phyloP scores from a whole-genome alignment of 768 basidiomycete genomes.

The Paxillus involutus region DNA sequence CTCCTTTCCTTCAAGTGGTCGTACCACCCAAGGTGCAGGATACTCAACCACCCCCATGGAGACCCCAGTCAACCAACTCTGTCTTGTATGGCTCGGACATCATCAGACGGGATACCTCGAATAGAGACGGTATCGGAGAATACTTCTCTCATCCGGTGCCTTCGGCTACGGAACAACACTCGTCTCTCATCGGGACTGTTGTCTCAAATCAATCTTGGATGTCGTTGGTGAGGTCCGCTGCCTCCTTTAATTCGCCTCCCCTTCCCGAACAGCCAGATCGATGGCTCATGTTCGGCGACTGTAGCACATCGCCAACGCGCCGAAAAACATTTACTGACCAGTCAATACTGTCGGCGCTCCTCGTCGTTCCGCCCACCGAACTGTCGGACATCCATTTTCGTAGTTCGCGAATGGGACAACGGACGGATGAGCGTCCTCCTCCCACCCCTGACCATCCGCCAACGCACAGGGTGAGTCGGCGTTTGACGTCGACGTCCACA shows the following conservation, averaged over 20 bases:
- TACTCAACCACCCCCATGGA: background rate
- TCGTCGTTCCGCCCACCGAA: background rate
- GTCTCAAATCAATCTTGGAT: slow-evolving; percentile 2
- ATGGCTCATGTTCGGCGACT: slow-evolving; percentile 6
- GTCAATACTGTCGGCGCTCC: background rate
- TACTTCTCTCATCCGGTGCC: background rate
- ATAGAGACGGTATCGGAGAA: background rate
- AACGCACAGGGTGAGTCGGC: background rate
- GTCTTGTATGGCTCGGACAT: slow-evolving; percentile 31
- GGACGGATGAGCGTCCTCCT: background rate
- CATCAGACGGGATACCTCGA: slow-evolving; percentile 11
- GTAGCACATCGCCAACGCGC: slow-evolving; percentile 5
- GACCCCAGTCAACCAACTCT: slow-evolving; percentile 3
- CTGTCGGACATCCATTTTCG: background rate
- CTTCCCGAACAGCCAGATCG: background rate
- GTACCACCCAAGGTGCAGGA: slow-evolving; percentile 7
- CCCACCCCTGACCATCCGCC: background rate
- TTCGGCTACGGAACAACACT: background rate
- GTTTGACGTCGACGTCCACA: background rate
- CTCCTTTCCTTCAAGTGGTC: slow-evolving; percentile 1
- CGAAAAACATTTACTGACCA: slow-evolving; percentile 5
- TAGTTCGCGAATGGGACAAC: background rate
- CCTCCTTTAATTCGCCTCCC: background rate
- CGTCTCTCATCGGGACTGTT: background rate
- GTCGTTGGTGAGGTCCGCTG: background rate